These are phyloP conservation scores for Talaromyces sp. DNA, from an alignment of 2,329 filamentous ascomycete genomes.

Conservation along the genomic window DNA sequence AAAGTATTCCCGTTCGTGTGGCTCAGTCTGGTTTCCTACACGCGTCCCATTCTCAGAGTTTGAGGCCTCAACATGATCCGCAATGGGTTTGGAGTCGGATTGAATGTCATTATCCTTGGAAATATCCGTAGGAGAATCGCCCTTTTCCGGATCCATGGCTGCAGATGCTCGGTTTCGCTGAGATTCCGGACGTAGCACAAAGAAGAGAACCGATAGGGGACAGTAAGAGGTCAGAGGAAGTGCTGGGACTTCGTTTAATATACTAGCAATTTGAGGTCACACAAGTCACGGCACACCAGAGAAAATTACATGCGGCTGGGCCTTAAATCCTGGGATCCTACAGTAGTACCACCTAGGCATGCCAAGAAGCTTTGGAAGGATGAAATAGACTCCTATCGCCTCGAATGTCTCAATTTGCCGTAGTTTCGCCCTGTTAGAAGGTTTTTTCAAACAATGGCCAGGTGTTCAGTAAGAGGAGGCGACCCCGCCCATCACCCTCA, in stretches of 20 bases:
- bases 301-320: not conserved
- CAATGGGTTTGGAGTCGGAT: conserved; percentile 5
- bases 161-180: not conserved
- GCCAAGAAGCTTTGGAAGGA: not conserved
- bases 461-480: not conserved
- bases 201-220: not conserved
- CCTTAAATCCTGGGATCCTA: not conserved
- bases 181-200: not conserved
- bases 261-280: not conserved
- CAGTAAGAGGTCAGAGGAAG: not conserved
- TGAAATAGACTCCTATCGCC: not conserved
- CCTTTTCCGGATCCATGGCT: not conserved
- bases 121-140: not conserved
- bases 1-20: too few species aligned
- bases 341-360: not conserved
- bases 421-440: not conserved
- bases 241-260: not conserved
- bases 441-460: not conserved
- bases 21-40: conserved; percentile 1
- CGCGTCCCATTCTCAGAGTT: not conserved
- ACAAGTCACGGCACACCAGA: not conserved
- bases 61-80: not conserved
- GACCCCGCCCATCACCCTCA: not conserved
- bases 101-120: not conserved
- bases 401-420: not conserved